Percentiles rank a stretch among this genome's conserved stretches.
Conservation (phyloP, 2,329 filamentous ascomycete genomes). For the Dothistroma pini region DNA sequence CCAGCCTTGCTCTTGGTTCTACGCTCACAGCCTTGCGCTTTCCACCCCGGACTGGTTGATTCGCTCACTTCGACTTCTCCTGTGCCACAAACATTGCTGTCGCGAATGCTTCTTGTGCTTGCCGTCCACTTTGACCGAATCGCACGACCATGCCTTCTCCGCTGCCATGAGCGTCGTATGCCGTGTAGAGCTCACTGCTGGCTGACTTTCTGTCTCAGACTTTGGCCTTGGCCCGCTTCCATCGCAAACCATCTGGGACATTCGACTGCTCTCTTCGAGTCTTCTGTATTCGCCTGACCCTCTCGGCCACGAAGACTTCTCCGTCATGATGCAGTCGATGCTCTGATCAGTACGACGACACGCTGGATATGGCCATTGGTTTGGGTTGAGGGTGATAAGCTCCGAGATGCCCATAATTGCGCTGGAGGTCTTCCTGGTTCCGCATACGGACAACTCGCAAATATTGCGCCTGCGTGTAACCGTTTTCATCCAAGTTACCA, state of each 20-base stretch:
- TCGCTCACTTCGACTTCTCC: too few relatives aligned
- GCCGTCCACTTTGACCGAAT: too few relatives aligned
- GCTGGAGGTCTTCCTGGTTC: constrained; percentile 22
- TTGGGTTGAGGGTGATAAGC: constrained; percentile 7
- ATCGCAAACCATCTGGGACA: too few relatives aligned
- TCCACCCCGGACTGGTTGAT: too few relatives aligned
- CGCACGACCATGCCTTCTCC: too few relatives aligned
- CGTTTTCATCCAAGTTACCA: constrained; percentile 9
- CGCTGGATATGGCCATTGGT: constrained; percentile 10
- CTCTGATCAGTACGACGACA: constrained; percentile 11
- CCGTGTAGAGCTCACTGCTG: neutral
- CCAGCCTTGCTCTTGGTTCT: too few relatives aligned
- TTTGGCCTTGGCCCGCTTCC: too few relatives aligned
- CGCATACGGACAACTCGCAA: constrained; percentile 24
- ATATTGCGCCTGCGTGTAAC: constrained; percentile 25
- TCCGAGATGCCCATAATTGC: constrained; percentile 13
- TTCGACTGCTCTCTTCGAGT: neutral
- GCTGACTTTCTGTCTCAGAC: neutral
- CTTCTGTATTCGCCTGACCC: neutral
- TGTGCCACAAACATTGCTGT: too few relatives aligned
- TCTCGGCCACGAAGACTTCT: neutral
- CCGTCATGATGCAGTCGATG: neutral
- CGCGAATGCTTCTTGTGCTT: too few relatives aligned
- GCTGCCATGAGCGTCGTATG: too few relatives aligned
- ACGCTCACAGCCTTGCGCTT: too few relatives aligned